A percentile compares a stretch with the other conserved stretches of the same genome.
Evolutionary conservation across 345 rosid genomes (phyloP).

Genomic region (Eutrema yunnanense): DNA sequence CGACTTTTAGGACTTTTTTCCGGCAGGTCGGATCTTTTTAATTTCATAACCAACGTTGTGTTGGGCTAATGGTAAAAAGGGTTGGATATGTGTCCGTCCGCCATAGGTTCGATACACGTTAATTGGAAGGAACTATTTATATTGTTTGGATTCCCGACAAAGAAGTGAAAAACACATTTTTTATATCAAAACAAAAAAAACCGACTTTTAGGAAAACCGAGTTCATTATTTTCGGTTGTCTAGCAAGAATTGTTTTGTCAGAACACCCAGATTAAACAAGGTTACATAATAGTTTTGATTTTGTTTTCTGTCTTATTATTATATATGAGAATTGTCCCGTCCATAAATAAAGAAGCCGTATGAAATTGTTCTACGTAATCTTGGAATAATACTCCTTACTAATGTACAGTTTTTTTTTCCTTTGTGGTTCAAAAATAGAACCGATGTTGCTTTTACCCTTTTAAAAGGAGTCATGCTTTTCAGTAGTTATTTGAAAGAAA

Average conservation of each 20-base stretch:
- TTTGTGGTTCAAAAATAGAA: background rate
- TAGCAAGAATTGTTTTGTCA: background rate
- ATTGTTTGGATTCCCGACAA: too few species aligned
- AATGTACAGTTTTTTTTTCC: background rate
- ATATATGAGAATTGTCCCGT: background rate
- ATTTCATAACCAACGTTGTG: too few species aligned
- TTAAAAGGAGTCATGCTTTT: too few species aligned
- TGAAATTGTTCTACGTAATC: background rate
- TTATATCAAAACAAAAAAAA: too few species aligned
- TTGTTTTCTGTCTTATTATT: background rate
- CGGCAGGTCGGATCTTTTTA: too few species aligned
- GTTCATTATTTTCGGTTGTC: background rate
- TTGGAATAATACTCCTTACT: background rate
- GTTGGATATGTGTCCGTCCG: too few species aligned
- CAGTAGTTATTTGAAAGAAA: too few species aligned
- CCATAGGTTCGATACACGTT: too few species aligned
- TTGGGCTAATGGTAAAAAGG: too few species aligned
- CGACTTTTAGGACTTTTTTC: too few species aligned
- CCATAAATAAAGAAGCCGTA: background rate
- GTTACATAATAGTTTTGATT: background rate
- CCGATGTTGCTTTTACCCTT: background rate
- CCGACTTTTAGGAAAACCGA: background rate
- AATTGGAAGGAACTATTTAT: too few species aligned
- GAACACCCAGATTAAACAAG: background rate
- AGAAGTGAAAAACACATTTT: too few species aligned